Evolutionary conservation across 2,329 filamentous ascomycete species (phyloP), one percentile per base, ranked within the genome.

Genomic region (Paraphoma chrysanthemicola): DNA sequence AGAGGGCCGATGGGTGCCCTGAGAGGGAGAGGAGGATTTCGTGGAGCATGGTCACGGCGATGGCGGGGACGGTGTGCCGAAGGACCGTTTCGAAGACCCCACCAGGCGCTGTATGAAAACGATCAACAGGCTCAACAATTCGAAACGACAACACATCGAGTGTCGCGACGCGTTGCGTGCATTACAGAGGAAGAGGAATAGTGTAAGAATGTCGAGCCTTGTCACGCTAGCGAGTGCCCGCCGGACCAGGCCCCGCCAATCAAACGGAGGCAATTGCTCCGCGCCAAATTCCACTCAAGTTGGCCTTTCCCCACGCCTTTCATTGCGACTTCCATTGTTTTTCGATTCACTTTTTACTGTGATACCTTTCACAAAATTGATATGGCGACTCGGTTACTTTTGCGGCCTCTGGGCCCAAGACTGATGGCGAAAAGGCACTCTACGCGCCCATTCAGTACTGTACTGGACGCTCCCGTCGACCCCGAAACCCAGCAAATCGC

Each of bases 11-110:
- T 63, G 91, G 90, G 80, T 98, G 92, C 66, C 95, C 94, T 70
- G 93, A 96, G 78, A 98, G 88, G 77, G 93, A 94, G 78, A 99
- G 89, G 78, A 98, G 88, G 81, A 99, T 92, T 84, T 99, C 95
- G 86, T 98, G 95, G 77, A 99, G 91, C 95, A 99, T 99, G 68
- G 70, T 52, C 54, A 59, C 16, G 70, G 68, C n/a, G 53, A 48
- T 17, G 51, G 45, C 17, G 58, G 56, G 38, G 57, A 48, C 46
- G 48, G 39, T 23, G 53, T 49, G 50, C 53, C 56, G 28, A 48
- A 51, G 23, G 23, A 23, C 23, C 4, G n/a, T 7, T 29, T 57
- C 53, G 42, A 63, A 36, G 33, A 59, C 47, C 53, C 54, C 44
- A 64, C 56, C 38, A 63, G 54, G 50, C 63, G 68, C 58, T 75